Conservation (phyloP, 2,329 filamentous ascomycete species). For the Elsinoe ampelina region DNA sequence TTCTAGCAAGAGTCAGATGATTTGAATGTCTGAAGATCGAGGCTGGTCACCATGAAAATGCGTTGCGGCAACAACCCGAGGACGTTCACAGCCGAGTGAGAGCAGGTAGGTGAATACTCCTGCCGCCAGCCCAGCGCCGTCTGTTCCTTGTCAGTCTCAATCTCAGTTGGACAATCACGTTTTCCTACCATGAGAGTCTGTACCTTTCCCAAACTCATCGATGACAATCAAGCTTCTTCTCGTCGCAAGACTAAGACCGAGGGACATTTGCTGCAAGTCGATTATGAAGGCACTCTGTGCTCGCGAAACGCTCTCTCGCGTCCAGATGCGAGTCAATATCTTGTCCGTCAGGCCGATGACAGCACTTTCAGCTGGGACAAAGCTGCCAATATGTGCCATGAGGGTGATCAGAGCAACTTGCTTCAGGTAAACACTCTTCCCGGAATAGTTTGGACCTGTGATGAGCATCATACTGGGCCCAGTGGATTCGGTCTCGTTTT, state of each 20-base stretch:
- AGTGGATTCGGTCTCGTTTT: slow-evolving; percentile 14
- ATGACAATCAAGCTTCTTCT: slow-evolving; percentile 72
- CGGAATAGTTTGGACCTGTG: slow-evolving; percentile 92
- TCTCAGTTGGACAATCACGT: slow-evolving; percentile 5
- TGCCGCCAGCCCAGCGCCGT: slow-evolving; percentile 56
- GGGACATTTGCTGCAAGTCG: slow-evolving; percentile 77
- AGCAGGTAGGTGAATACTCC: slow-evolving; percentile 52
- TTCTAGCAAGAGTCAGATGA: slow-evolving; percentile 36
- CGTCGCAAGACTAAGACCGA: slow-evolving; percentile 66
- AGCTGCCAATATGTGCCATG: slow-evolving; percentile 86
- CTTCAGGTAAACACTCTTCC: slow-evolving; percentile 93
- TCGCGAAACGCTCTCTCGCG: slow-evolving; percentile 57
- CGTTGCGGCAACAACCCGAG: slow-evolving; percentile 53
- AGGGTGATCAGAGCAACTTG: slow-evolving; percentile 87
- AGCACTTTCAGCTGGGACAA: slow-evolving; percentile 70
- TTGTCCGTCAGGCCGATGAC: slow-evolving; percentile 82
- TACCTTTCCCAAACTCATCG: slow-evolving; percentile 79
- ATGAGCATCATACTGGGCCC: slow-evolving; percentile 64
- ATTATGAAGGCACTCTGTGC: slow-evolving; percentile 63
- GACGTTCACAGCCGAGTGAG: slow-evolving; percentile 37
- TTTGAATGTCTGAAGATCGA: neutral
- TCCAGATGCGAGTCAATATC: slow-evolving; percentile 77
- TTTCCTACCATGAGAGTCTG: slow-evolving; percentile 43
- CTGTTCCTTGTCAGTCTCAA: slow-evolving; percentile 25
- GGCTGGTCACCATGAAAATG: slow-evolving; percentile 50